Conservation (phyloP, 768 basidiomycete genomes). For the Leccinum fibrillosum region DNA sequence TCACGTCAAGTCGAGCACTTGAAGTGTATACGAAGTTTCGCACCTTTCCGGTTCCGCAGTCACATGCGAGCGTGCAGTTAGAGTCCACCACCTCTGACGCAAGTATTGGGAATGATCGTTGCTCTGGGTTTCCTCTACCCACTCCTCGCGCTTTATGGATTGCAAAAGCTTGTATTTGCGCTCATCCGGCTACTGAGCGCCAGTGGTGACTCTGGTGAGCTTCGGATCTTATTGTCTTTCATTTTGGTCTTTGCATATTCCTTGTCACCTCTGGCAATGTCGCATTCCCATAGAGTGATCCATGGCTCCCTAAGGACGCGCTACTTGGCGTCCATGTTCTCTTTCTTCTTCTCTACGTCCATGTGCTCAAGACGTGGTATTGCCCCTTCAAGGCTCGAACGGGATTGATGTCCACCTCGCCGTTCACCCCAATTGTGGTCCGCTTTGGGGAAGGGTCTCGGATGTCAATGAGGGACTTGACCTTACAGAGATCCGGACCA, state of each 20-base stretch:
- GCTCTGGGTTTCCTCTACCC: slow-evolving; percentile 21
- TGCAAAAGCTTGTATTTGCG: slow-evolving; percentile 10
- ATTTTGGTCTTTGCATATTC: background rate
- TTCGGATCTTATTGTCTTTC: background rate
- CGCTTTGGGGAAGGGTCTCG: slow-evolving; percentile 36
- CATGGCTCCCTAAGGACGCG: background rate
- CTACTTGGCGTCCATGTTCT: background rate
- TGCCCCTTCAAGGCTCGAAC: slow-evolving; percentile 12
- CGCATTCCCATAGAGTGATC: background rate
- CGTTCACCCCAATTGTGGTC: slow-evolving; percentile 43
- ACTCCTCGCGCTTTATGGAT: slow-evolving; percentile 17
- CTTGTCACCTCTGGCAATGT: background rate
- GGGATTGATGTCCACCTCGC: slow-evolving; percentile 38
- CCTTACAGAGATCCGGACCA: slow-evolving; percentile 37
- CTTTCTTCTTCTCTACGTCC: background rate
- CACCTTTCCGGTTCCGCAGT: background rate
- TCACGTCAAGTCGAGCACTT: background rate
- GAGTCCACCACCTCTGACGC: background rate
- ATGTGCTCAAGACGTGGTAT: slow-evolving; percentile 8
- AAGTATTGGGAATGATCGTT: slow-evolving; percentile 19
- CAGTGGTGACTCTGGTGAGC: slow-evolving; percentile 11
- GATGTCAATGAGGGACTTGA: slow-evolving; percentile 50
- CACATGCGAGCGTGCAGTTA: background rate
- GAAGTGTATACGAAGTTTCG: background rate
- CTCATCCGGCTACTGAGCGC: slow-evolving; percentile 3